Evolutionary conservation across 345 rosid genomes (phyloP), one percentile per base, ranked within the genome.

Genomic region (Brassica carinata): DNA sequence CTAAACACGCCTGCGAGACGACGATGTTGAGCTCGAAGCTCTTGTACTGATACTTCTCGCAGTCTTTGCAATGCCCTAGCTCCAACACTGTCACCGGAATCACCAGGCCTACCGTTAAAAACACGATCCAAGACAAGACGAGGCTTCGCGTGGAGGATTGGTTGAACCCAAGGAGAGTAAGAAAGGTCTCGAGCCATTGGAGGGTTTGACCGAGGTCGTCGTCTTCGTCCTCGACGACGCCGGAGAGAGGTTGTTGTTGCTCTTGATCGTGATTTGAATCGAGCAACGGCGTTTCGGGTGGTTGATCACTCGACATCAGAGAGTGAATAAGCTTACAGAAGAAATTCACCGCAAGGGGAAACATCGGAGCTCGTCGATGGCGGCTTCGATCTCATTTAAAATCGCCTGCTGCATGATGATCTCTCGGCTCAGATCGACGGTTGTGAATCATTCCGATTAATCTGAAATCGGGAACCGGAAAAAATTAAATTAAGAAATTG

Each of bases 1-100:
- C 97, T 19, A 92, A 77, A 78, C 90, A 86, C 7, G 97, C 91
- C 79, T 94, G 97, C 2, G 94, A 87, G n/a, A 89, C 88, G 10
- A 94, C 89, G 8, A 90, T 92, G 34, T 83, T 89, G 10, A 92
- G 85, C 86, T 92, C 98, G 75, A 92, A 92, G 17, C 72, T 71
- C 89, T 84, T 88, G 45, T 90, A 85, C 79, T 91, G 94, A 74
- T 87, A 90, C 71, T 72, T 73, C 10, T 85, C 86, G 38, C 98
- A 89, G 2, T 79, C 86, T 7, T 80, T 53, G 72, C 96, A 92
- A 8, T 85, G 79, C 9, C 92, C 78, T 3, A 89, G 75, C 86
- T 90, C 97, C 31, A 94, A 80, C 13, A 88, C 85, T n/a, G 81
- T 63, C 40, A 91, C 88, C 5, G 98, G 98, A 71, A 92, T 29